These are phyloP conservation scores for Lonicera japonica DNA, from an alignment of 129 eudicot species.

Conservation along the genomic window DNA sequence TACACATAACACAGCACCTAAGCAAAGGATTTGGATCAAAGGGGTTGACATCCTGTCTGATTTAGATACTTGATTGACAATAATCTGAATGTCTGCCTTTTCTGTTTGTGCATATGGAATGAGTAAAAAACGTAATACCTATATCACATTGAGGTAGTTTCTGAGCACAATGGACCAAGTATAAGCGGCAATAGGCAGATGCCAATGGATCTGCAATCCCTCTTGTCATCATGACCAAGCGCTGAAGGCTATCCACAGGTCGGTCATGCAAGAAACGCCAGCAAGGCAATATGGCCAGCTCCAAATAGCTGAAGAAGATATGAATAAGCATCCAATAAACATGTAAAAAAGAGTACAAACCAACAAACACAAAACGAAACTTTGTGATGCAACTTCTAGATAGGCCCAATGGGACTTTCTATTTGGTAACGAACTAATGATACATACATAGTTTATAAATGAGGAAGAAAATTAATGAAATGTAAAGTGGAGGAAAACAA, in stretches of 20 bases:
- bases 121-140: constrained; percentile 34
- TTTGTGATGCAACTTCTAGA: constrained; percentile 4
- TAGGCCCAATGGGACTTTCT: not conserved
- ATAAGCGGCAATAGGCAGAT: constrained; percentile 71
- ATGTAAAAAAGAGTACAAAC: not conserved
- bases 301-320: constrained; percentile 59
- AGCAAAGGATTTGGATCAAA: not conserved
- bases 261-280: constrained; percentile 63
- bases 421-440: not conserved
- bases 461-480: not conserved
- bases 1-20: not conserved
- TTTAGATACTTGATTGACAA: not conserved
- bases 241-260: constrained; percentile 41
- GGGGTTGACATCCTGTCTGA: not conserved
- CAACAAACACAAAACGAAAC: not conserved
- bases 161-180: constrained; percentile 54
- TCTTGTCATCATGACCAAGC: constrained; percentile 74
- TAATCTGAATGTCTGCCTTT: not conserved
- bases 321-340: constrained; percentile 16
- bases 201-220: constrained; percentile 83
- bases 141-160: constrained; percentile 38
- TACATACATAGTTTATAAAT: not conserved
- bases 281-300: constrained; percentile 77
- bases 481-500: no score
- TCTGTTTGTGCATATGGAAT: not conserved